Conservation (phyloP, 1,284 basidiomycete species). For the Singerocomus inundabilis region DNA sequence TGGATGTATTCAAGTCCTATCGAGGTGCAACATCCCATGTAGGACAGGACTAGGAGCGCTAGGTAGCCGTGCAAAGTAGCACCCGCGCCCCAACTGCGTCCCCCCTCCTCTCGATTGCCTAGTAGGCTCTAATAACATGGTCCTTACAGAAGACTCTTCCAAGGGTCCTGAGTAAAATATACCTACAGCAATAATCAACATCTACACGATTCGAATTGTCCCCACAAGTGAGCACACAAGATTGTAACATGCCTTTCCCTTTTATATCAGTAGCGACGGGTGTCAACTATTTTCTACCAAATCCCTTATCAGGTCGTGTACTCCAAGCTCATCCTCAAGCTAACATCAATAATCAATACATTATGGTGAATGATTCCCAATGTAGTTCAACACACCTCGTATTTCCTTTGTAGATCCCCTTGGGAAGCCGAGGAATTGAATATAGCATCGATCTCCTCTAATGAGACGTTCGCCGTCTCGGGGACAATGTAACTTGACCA, state of each 20-base stretch:
- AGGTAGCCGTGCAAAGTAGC: too few species aligned
- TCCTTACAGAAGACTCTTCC: too few species aligned
- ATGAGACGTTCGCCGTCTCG: constrained; percentile 71
- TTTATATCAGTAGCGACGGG: neutral
- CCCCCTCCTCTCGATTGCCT: too few species aligned
- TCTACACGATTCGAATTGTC: neutral
- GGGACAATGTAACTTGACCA: constrained; percentile 71
- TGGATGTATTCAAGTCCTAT: too few species aligned
- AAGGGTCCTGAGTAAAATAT: neutral
- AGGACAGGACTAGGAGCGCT: too few species aligned
- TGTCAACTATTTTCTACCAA: constrained; percentile 16
- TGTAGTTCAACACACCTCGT: constrained; percentile 15
- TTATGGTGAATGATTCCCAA: neutral
- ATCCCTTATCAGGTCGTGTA: constrained; percentile 34
- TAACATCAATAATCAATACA: constrained; percentile 18
- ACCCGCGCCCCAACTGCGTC: too few species aligned
- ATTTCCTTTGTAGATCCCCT: constrained; percentile 42
- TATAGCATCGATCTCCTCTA: constrained; percentile 74
- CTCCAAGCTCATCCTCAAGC: constrained; percentile 41
- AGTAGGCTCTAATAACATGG: too few species aligned
- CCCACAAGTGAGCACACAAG: neutral
- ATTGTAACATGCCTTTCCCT: neutral
- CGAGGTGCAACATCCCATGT: too few species aligned
- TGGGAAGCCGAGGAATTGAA: constrained; percentile 57
- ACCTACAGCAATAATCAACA: too few species aligned